phyloP scores from a whole-genome alignment of 148 eudicot species.

The Fagopyrum tataricum region DNA sequence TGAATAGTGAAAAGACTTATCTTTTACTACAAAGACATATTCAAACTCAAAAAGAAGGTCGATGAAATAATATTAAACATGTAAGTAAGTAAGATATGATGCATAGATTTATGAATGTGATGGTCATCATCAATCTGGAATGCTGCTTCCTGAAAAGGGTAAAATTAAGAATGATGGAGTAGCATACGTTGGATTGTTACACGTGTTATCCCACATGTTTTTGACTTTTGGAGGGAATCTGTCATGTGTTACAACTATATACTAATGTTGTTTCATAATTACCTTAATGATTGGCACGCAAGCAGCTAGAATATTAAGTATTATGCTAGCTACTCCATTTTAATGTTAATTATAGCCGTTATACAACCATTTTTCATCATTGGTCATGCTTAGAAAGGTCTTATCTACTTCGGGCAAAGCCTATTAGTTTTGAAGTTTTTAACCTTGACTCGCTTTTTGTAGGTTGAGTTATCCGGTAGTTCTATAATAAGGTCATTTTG shows the following conservation, averaged over 20 bases:
- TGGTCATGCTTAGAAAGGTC: not conserved
- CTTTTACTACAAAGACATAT: no score
- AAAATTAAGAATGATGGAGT: not conserved
- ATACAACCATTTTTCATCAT: no score
- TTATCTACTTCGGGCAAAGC: not conserved
- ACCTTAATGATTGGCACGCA: conserved; percentile 5
- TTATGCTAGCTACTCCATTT: not conserved
- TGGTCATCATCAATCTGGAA: not conserved
- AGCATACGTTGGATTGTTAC: not conserved
- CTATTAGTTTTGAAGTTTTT: no score
- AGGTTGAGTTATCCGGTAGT: no score
- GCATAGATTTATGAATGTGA: not conserved
- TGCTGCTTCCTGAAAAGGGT: not conserved
- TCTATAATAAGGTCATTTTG: no score
- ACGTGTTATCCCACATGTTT: not conserved
- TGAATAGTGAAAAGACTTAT: no score
- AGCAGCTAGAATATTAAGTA: no score
- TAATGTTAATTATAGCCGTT: not conserved
- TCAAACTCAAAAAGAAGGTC: no score
- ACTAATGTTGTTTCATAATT: not conserved
- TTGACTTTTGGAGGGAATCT: conserved; percentile 8
- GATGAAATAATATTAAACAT: not conserved
- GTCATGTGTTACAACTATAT: conserved; percentile 9
- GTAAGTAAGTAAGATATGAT: no score
- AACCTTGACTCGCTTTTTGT: no score